Evolutionary conservation across 148 eudicot genomes (phyloP).

Genomic region (Cornus florida): DNA sequence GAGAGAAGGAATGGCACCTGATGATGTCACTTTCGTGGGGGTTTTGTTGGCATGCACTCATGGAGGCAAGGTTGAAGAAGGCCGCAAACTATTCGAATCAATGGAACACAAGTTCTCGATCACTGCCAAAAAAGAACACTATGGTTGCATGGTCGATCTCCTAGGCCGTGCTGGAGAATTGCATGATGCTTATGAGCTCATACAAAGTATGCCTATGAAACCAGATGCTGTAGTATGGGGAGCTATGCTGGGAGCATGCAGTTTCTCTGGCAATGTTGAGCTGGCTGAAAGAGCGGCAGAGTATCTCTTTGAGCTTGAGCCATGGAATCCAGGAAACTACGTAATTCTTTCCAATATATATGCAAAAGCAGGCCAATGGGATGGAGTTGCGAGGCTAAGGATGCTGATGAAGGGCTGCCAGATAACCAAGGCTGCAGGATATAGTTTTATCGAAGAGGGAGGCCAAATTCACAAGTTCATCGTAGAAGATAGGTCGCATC

Average conservation of each 20-base stretch:
- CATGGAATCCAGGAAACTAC: conserved; percentile 67
- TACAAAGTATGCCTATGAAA: conserved; percentile 44
- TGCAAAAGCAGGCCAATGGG: conserved; percentile 46
- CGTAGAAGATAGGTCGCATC: conserved; percentile 79
- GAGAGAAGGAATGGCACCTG: conserved; percentile 45
- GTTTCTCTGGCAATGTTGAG: conserved; percentile 46
- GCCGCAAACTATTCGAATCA: conserved; percentile 40
- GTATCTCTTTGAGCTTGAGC: conserved; percentile 52
- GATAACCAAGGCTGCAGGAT: conserved; percentile 63
- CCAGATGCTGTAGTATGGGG: conserved; percentile 66
- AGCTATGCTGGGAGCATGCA: conserved; percentile 58
- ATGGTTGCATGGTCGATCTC: conserved; percentile 75
- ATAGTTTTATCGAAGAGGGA: conserved; percentile 72
- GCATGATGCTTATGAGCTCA: conserved; percentile 44
- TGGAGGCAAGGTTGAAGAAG: conserved; percentile 47
- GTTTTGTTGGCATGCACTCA: conserved; percentile 63
- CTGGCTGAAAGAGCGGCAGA: conserved; percentile 62
- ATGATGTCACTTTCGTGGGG: conserved; percentile 56
- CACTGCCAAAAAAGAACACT: conserved; percentile 53
- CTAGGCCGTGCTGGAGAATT: conserved; percentile 62
- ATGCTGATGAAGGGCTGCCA: conserved; percentile 59
- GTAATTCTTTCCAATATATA: conserved; percentile 69
- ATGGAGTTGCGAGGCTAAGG: conserved; percentile 57
- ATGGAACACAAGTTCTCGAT: conserved; percentile 41
- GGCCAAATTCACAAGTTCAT: conserved; percentile 64